phyloP scores from a whole-genome alignment of 2,329 filamentous ascomycete species.

The Trichoderma gracile region DNA sequence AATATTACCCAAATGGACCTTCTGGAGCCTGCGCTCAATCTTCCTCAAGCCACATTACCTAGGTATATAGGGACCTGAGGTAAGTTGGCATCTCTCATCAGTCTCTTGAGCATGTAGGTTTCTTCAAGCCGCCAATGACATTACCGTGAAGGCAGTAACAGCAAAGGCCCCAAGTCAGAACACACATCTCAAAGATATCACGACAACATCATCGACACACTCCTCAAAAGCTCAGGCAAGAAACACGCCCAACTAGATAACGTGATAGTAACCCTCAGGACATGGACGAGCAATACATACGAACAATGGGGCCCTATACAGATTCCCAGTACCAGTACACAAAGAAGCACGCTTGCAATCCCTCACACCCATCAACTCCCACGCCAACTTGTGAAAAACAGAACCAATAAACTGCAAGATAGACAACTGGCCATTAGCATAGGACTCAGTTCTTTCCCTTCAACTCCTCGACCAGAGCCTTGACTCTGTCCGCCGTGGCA shows the following conservation, averaged over 20 bases:
- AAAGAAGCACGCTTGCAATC: conserved; percentile 27
- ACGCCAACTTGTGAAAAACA: conserved; percentile 16
- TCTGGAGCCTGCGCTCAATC: too few relatives aligned
- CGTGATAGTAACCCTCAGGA: conserved; percentile 19
- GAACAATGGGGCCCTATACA: conserved; percentile 21
- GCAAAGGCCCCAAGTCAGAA: too few relatives aligned
- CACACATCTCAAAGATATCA: too few relatives aligned
- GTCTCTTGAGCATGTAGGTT: too few relatives aligned
- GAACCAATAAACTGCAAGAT: conserved; percentile 9
- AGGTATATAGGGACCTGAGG: too few relatives aligned
- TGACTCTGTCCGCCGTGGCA: conserved; percentile 74
- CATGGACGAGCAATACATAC: conserved; percentile 21
- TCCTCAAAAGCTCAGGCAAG: background rate
- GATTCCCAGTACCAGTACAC: conserved; percentile 22
- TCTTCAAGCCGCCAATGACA: too few relatives aligned
- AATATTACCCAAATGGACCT: too few relatives aligned
- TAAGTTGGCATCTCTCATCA: too few relatives aligned
- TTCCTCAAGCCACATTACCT: too few relatives aligned
- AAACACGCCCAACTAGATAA: background rate
- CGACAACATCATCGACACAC: background rate
- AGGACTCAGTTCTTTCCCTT: conserved; percentile 29
- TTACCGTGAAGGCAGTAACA: too few relatives aligned
- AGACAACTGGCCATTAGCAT: background rate
- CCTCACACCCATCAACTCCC: conserved; percentile 25
- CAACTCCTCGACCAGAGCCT: conserved; percentile 62